Base-by-base conservation (phyloP, 495 filamentous ascomycete genomes). In the Aspergillus wentii region DNA sequence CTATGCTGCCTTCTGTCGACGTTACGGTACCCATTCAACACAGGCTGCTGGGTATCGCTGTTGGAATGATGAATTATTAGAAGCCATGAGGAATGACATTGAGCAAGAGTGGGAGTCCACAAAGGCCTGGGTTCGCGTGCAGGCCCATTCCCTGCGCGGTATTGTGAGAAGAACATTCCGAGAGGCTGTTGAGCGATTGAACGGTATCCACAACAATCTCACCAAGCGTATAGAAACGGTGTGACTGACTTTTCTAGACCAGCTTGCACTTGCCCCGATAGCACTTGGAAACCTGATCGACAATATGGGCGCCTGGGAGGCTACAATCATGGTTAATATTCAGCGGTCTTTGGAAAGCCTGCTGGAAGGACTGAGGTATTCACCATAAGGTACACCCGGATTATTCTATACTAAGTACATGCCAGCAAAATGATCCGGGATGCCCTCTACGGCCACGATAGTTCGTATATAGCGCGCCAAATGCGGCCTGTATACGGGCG, bases 1-100 rank as follows among this genome's bases (percentile, higher is more conserved):
- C 6, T 61, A 61, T 31, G 34, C 48, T 3, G 57, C 57, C 9
- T 56, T 43, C 9, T 58, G 54, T 28, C 50, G 50, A 13, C 51
- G 59, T 3, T 40, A 59, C 19, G 52, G 55, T 5, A 42, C 38
- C 1, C 42, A 60, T 27, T 6, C 17, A 7, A 44, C 44, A 15
- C 4, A 7, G 8, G 17, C 8, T 1, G 37, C 25, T 11, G 29
- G 29, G 6, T 28, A 28, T 34, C 49, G 30, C 30, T 54, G 45
- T 35, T 59, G 59, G 59, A 62, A 62, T 19, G 20, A 51, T 18
- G 44, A 51, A 22, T 13, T 52, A 8, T 21, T 45, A 3, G 4
- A 39, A 15, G 19, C 14, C 1, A 10, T 30, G 20, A n/a, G 34
- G 4, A 28, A 20, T 1, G 5, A 11, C 14, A n/a, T 48, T 5